Evolutionary conservation across 176 grass and related monocot genomes (phyloP), one percentile per base, ranked within the genome.

Genomic region (Ananas comosus): DNA sequence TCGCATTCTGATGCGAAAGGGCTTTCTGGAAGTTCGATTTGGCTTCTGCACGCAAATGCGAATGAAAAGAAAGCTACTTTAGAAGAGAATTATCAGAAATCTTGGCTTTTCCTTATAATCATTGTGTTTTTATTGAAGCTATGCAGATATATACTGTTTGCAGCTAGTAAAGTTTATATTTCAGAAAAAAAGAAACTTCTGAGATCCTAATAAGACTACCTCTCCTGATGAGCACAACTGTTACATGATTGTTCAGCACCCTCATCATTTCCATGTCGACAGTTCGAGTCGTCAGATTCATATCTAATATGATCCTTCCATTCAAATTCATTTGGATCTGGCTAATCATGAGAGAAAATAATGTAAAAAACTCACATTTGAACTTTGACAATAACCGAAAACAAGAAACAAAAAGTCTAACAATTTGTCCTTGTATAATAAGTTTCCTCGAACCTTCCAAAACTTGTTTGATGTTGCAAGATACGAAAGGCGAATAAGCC

Each of bases 21-120:
- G 53, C 81, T 91, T 13, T 91, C 84, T 10, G 88, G 88, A 18
- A 91, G 84, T 71, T 91, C 81, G 29, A 87, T 80, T 63, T 91
- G 78, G 66, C 68, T 69, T 21, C 84, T 91, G 81, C 72, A 77
- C 51, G 66, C 21, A 80, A 3, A 23, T 77, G 57, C 12, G 12
- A 9, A 75, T n/a, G 8, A 24, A 51, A 49, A 11, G 13, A 47
- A 49, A 25, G 50, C 47, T 6, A 63, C 3, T 12, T 64, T 12
- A 73, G 48, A 14, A 73, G 21, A 14, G 61, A 17, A 51, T 5
- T n/a, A 73, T 11, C 19, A 13, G 66, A 19, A 42, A n/a, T n/a
- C n/a, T n/a, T n/a, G n/a, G n/a, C n/a, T n/a, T n/a, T n/a, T n/a
- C n/a, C n/a, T n/a, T n/a, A n/a, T n/a, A n/a, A 29, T 51, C 13